These are phyloP conservation scores for Cryptomeria japonica DNA, from an alignment of 75 land plant genomes.

Conservation along the genomic window DNA sequence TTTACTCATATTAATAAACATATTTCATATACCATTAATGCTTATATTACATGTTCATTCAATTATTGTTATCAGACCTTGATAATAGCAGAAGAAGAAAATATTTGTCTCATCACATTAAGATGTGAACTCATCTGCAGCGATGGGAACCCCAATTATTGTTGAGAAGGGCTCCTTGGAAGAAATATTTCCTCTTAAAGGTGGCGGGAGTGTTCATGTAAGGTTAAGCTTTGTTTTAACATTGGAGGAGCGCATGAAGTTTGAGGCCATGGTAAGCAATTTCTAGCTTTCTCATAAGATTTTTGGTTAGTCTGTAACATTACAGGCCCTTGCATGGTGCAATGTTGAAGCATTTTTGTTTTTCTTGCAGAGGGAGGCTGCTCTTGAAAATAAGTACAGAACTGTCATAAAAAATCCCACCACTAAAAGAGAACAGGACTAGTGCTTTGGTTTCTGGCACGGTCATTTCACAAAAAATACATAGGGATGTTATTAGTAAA, in stretches of 20 bases:
- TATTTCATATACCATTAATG: too few relatives aligned
- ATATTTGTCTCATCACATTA: neutral
- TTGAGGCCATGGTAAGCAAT: constrained; percentile 52
- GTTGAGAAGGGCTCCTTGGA: constrained; percentile 70
- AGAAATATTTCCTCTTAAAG: constrained; percentile 47
- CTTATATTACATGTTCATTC: too few relatives aligned
- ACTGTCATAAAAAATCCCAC: neutral
- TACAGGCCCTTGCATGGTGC: constrained; percentile 8
- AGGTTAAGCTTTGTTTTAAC: constrained; percentile 62
- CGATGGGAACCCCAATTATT: constrained; percentile 25
- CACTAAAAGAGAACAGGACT: neutral
- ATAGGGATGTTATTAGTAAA: neutral
- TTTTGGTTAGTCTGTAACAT: neutral
- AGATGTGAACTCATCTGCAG: constrained; percentile 8
- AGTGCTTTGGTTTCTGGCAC: neutral
- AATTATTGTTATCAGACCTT: too few relatives aligned
- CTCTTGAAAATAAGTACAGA: constrained; percentile 32
- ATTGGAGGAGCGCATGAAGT: constrained; percentile 58
- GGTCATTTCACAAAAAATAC: neutral
- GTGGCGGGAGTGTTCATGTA: constrained; percentile 61
- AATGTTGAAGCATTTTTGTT: neutral
- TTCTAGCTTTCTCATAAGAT: neutral
- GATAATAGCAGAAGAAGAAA: too few relatives aligned
- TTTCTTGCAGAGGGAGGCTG: constrained; percentile 50
- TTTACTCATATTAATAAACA: too few relatives aligned